phyloP scores from a whole-genome alignment of 108 stramenopile genomes.

The Schizochytrium sp. region DNA sequence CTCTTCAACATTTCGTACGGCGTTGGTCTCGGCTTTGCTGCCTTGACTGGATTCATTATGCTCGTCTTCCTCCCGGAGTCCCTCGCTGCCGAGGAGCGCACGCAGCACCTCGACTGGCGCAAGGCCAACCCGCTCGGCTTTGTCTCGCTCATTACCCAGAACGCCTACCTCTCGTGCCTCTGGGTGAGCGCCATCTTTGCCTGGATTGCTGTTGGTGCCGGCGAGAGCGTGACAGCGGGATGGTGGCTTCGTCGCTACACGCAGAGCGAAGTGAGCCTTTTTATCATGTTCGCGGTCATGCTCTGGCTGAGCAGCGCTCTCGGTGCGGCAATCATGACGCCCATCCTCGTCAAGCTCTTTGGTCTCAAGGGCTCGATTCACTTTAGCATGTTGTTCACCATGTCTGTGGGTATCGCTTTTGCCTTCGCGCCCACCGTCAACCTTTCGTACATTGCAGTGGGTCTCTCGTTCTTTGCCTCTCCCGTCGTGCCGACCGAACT shows the following conservation, averaged over 20 bases:
- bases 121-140: conserved; percentile 14
- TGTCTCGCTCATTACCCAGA: neutral
- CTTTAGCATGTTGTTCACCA: neutral
- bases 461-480: neutral
- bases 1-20: neutral
- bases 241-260: conserved; percentile 13
- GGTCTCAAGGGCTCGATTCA: conserved; percentile 9
- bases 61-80: conserved; percentile 1
- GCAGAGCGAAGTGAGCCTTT: neutral
- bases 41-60: neutral
- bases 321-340: conserved; percentile 8
- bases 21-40: neutral
- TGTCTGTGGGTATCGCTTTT: neutral
- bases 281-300: neutral
- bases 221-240: neutral
- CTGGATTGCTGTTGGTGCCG: neutral
- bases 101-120: neutral
- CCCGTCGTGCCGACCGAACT: neutral
- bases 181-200: neutral
- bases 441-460: neutral
- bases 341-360: neutral
- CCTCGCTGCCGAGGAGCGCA: neutral
- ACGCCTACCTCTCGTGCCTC: neutral
- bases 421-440: neutral
- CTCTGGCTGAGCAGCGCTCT: neutral